These are phyloP conservation scores for Trametes maxima DNA, from an alignment of 768 basidiomycete genomes.

Conservation along the genomic window DNA sequence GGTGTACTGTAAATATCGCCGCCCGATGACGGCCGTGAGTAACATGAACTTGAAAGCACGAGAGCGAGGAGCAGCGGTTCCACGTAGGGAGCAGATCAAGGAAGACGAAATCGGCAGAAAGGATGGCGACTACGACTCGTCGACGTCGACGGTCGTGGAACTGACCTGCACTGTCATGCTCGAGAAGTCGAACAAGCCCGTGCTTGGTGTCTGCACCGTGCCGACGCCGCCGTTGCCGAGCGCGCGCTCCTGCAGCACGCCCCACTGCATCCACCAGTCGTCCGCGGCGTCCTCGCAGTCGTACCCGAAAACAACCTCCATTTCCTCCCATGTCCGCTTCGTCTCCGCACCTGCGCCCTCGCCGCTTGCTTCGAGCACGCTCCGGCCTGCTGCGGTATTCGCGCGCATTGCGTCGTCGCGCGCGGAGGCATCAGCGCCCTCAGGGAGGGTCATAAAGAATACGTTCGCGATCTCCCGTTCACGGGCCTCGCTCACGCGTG, in stretches of 20 bases:
- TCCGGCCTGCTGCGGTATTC: constrained; percentile 24
- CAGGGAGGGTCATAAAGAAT: constrained; percentile 24
- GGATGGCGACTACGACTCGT: background rate
- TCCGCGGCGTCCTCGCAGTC: constrained; percentile 40
- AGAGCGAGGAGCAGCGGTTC: too few species aligned
- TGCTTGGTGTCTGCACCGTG: background rate
- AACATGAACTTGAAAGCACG: too few species aligned
- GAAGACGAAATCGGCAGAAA: background rate
- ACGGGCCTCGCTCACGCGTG: constrained; percentile 28
- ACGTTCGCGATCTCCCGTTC: constrained; percentile 27
- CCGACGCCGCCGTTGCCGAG: background rate
- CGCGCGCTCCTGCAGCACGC: constrained; percentile 30
- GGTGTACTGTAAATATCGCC: background rate
- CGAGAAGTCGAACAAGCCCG: constrained; percentile 6
- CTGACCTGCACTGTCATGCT: constrained; percentile 7
- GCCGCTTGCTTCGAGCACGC: constrained; percentile 21
- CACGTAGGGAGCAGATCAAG: too few species aligned
- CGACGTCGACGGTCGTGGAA: background rate
- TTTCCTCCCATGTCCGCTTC: constrained; percentile 31
- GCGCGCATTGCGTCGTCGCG: constrained; percentile 32
- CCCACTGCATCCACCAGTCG: constrained; percentile 41
- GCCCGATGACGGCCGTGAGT: background rate
- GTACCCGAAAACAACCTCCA: constrained; percentile 35
- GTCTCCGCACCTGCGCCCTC: constrained; percentile 24
- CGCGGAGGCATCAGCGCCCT: constrained; percentile 14